Conservation (phyloP, 176 grass and related monocot species). For the Oryza meridionalis region DNA sequence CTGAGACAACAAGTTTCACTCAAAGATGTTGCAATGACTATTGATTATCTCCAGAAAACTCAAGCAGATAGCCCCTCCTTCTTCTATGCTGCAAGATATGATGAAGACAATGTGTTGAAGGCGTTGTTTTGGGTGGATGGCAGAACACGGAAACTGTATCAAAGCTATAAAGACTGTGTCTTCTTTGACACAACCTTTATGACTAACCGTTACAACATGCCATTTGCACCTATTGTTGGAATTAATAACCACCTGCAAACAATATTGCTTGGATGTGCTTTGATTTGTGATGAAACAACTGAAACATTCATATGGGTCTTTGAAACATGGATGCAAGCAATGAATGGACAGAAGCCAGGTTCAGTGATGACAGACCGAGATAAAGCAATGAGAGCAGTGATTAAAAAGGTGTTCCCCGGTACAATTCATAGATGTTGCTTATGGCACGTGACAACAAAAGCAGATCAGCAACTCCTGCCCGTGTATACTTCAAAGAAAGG, state of each 20-base stretch:
- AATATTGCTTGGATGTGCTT: background rate
- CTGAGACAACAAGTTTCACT: background rate
- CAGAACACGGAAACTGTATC: background rate
- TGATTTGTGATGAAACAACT: background rate
- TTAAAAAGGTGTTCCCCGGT: background rate
- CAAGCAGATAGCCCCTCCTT: background rate
- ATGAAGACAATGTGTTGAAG: accelerated
- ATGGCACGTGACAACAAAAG: background rate
- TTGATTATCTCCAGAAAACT: background rate
- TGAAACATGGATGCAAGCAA: background rate
- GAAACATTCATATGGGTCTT: background rate
- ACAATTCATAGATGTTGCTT: background rate
- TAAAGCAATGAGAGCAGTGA: background rate
- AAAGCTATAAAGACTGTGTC: background rate
- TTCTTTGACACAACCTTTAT: no score
- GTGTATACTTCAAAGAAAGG: no score
- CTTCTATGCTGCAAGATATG: background rate
- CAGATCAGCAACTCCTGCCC: no score
- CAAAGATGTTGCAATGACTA: no score
- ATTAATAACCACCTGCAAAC: conserved; percentile 20
- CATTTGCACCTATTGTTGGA: background rate
- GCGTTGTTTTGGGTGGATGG: conserved; percentile 27
- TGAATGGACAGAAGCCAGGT: background rate
- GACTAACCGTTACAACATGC: background rate
- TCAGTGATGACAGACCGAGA: background rate